These are phyloP conservation scores for Euryodendron excelsum DNA, from an alignment of 148 eudicot genomes.

Conservation along the genomic window DNA sequence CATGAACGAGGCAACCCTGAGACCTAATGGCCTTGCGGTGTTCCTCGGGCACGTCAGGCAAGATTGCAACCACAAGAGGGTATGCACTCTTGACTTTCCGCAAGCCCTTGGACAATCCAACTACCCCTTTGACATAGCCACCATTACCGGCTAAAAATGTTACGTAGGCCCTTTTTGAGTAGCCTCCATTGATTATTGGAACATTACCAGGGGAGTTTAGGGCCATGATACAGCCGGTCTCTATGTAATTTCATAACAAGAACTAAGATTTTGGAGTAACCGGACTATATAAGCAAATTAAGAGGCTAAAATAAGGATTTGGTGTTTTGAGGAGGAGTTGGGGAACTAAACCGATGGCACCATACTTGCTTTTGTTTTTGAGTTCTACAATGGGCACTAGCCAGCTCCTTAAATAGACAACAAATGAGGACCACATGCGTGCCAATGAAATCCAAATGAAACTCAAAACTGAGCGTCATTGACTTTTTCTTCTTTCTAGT, in stretches of 20 bases:
- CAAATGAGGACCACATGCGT: not conserved
- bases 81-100: conserved; percentile 26
- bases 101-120: conserved; percentile 38
- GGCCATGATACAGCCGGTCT: too few species aligned
- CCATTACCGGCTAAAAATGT: conserved; percentile 36
- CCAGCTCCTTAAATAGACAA: not conserved
- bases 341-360: not conserved
- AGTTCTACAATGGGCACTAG: too few species aligned
- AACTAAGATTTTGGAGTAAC: too few species aligned
- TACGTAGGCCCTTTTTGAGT: conserved; percentile 25
- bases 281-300: too few species aligned
- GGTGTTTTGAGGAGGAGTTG: not conserved
- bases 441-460: conserved; percentile 1
- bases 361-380: too few species aligned
- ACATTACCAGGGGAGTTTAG: too few species aligned
- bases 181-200: too few species aligned
- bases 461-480: not conserved
- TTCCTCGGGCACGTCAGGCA: conserved; percentile 39
- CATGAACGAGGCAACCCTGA: conserved; percentile 34
- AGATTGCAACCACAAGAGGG: conserved; percentile 38
- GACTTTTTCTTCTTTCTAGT: too few species aligned
- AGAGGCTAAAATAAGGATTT: too few species aligned
- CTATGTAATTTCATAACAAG: too few species aligned
- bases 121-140: conserved; percentile 40
- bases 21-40: conserved; percentile 30